Evolutionary conservation across 345 rosid genomes (phyloP), one percentile per base, ranked within the genome.

Genomic region (Linum trigynum): DNA sequence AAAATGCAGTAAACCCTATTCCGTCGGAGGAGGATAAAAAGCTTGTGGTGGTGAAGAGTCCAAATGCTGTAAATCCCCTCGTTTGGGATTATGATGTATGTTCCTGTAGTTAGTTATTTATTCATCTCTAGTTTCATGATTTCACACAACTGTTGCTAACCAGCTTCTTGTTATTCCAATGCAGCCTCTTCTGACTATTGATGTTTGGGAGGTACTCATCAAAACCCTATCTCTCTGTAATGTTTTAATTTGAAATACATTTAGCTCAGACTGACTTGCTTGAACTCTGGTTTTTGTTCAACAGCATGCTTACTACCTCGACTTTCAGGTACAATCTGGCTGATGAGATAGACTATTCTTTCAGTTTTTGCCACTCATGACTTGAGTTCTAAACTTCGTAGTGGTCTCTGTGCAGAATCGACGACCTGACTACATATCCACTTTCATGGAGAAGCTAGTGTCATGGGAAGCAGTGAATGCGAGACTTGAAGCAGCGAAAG

Each of bases 281-380:
- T 48, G 64, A 57, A 48, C 61, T 70, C 60, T 53, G 38, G 41
- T 64, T 61, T 70, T 59, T 73, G 62, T 48, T 71, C 63, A 59
- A 81, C 90, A 92, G 96, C 97, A 88, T 48, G 97, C 96, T 53
- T 92, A 88, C 86, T 88, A 85, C 86, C 86, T 90, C 37, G 99
- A 94, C 75, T 94, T 76, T 65, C 86, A 94, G 99, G 99, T 85
- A 75, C 64, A 65, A 36, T 62, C 56, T 38, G 12, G 57, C 69
- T 37, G 57, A 38, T 67, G 35, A 57, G 57, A 71, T 12, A 15
- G 51, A 41, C 51, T 9, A 48, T 48, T 48, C 14, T 15, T 4
- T 61, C 38, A 5, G 45, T 15, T 32, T 62, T 50, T 51, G 43
- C 55, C 71, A 59, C 63, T 38, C 59, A 50, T 35, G 62, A 15